These are phyloP conservation scores for Penicillium tannophilum DNA, from an alignment of 495 filamentous ascomycete genomes.

Conservation along the genomic window DNA sequence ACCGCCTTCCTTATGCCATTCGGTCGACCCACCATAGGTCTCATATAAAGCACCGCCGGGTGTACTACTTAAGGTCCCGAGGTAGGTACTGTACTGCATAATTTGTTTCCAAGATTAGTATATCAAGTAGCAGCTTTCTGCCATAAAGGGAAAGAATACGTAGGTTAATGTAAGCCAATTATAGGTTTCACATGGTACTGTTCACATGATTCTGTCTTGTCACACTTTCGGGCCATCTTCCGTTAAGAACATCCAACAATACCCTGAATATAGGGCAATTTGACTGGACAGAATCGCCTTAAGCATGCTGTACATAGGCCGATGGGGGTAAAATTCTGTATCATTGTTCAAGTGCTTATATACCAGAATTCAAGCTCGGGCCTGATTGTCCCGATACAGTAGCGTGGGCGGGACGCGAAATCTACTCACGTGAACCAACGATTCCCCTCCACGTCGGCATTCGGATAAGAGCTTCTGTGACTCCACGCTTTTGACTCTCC, in stretches of 20 bases:
- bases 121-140: too few relatives aligned
- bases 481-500: neutral
- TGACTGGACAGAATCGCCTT: too few relatives aligned
- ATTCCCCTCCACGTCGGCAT: slow-evolving; percentile 17
- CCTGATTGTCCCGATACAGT: slow-evolving; percentile 18
- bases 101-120: too few relatives aligned
- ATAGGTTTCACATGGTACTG: too few relatives aligned
- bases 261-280: neutral
- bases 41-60: too few relatives aligned
- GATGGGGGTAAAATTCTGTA: too few relatives aligned
- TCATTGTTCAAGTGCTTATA: neutral
- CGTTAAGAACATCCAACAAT: neutral
- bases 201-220: neutral
- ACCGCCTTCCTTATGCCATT: neutral
- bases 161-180: too few relatives aligned
- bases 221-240: neutral
- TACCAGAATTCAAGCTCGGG: neutral
- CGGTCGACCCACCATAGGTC: neutral
- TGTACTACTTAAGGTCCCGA: too few relatives aligned
- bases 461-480: slow-evolving; percentile 10
- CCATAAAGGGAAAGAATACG: too few relatives aligned
- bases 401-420: slow-evolving; percentile 6
- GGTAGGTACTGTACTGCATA: too few relatives aligned
- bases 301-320: too few relatives aligned
- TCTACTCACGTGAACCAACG: slow-evolving; percentile 26